Percentiles rank a stretch among this genome's conserved stretches.
These are phyloP conservation scores for Fusarium coffeatum DNA, from an alignment of 2,329 filamentous ascomycete genomes.

Conservation along the genomic window DNA sequence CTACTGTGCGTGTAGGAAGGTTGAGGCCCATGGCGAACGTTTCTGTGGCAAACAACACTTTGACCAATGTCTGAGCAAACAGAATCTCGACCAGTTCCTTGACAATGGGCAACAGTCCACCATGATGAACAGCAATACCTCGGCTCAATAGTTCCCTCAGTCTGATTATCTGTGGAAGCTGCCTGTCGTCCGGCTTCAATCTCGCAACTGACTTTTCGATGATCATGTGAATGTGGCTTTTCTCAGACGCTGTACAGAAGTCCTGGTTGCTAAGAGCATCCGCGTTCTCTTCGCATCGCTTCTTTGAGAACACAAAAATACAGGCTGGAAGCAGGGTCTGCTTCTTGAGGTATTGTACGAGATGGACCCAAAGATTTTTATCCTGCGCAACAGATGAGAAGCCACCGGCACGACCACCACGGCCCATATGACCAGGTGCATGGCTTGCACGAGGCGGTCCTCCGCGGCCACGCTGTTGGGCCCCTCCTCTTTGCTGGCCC, in stretches of 20 bases:
- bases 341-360: slow-evolving; percentile 91
- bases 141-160: slow-evolving; percentile 85
- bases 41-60: slow-evolving; percentile 96
- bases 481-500: slow-evolving; percentile 59
- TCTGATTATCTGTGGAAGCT: slow-evolving; percentile 90
- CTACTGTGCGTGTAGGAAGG: slow-evolving; percentile 92
- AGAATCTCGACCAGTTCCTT: slow-evolving; percentile 98
- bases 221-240: slow-evolving; percentile 97
- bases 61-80: slow-evolving; percentile 94
- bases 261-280: slow-evolving; percentile 95
- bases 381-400: slow-evolving; percentile 93
- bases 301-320: slow-evolving; percentile 99
- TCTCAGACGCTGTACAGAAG: slow-evolving; percentile 91
- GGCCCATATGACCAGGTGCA: slow-evolving; percentile 85
- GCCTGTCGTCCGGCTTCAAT: slow-evolving; percentile 88
- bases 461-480: slow-evolving; percentile 64
- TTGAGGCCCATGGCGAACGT: slow-evolving; percentile 99
- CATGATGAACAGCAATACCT: slow-evolving; percentile 96
- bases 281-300: slow-evolving; percentile 95
- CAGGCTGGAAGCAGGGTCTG: slow-evolving; percentile 89
- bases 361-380: slow-evolving; percentile 94
- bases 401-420: slow-evolving; percentile 85
- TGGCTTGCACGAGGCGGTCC: slow-evolving; percentile 69
- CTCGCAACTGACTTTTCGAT: slow-evolving; percentile 94
- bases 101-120: slow-evolving; percentile 92